Base-by-base conservation (phyloP, 345 rosid genomes). In the Eucalyptus melliodora region DNA sequence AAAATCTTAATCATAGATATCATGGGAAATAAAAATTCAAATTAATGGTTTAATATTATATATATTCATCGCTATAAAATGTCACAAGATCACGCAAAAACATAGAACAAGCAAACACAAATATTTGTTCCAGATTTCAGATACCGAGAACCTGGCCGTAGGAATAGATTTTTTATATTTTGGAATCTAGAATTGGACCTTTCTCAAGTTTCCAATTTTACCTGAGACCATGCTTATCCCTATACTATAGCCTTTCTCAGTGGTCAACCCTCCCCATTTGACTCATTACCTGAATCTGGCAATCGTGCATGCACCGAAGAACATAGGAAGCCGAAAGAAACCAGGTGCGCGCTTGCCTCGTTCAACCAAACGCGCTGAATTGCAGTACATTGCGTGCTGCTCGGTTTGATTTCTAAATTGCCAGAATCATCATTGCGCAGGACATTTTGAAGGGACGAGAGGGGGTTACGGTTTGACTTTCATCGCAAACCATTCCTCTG, bases 21-120 rank as follows among this genome's bases (percentile, higher is more conserved):
- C 6, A 0, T 24, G 0, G 1, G 4, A 56, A 56, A 56, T 56
- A 24, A 24, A 56, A 56, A 24, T 1, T 56, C 2, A 56, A 56
- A 56, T 56, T 56, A 56, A 0, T 56, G 1, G 0, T 24, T 24
- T 56, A 0, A 56, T 23, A 56, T 24, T 23, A 56, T 24, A 56
- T 24, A 56, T 2, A 56, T 0, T 56, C 5, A 4, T 53, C 1
- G 1, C 5, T 0, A 56, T 0, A 0, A 24, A 56, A 56, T 4
- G 1, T 0, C 6, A 9, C 0, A 1, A 4, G 62, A 56, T 23
- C 6, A 56, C 0, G 6, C 1, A 1, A 56, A 56, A 1, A 56
- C 3, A 24, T 53, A 53, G 1, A 0, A 53, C 5, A 19, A 21
- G 11, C 0, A 53, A 53, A 53, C 26, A 8, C 1, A 53, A 53